Evolutionary conservation across 768 basidiomycete species (phyloP).

Genomic region (Hemileccinum impolitum): DNA sequence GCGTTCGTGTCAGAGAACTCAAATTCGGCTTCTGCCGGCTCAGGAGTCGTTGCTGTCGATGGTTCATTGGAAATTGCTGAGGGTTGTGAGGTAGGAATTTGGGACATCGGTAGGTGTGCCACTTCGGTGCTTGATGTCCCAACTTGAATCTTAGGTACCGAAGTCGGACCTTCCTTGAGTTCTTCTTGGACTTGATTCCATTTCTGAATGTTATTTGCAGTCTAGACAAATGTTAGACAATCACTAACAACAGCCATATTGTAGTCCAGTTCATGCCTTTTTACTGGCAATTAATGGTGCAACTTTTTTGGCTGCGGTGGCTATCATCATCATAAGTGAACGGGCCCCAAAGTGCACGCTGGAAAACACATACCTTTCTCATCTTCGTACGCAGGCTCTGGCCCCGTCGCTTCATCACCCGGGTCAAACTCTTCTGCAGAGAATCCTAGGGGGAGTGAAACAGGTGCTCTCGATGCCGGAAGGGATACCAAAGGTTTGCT

Average conservation of each 20-base stretch:
- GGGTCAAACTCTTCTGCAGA: conserved; percentile 58
- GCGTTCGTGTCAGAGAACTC: conserved; percentile 78
- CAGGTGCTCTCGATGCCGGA: conserved; percentile 29
- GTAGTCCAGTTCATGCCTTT: conserved; percentile 50
- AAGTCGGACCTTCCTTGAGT: conserved; percentile 48
- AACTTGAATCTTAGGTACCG: conserved; percentile 18
- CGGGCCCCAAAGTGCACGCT: not conserved
- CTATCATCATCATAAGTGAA: conserved; percentile 27
- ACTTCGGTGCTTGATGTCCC: conserved; percentile 10
- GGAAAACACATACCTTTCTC: conserved; percentile 27
- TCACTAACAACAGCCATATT: not conserved
- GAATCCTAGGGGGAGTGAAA: conserved; percentile 57
- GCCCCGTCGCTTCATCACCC: conserved; percentile 41
- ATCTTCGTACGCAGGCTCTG: conserved; percentile 46
- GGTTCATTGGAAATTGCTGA: conserved; percentile 15
- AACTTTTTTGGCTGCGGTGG: conserved; percentile 60
- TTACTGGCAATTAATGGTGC: conserved; percentile 81
- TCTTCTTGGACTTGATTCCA: conserved; percentile 97
- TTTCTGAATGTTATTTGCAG: conserved; percentile 86
- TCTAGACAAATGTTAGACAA: conserved; percentile 44
- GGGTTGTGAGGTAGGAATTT: conserved; percentile 10
- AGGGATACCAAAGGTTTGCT: conserved; percentile 19
- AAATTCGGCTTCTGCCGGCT: conserved; percentile 57
- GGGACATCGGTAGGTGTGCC: conserved; percentile 3
- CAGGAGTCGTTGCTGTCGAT: conserved; percentile 34